phyloP scores from a whole-genome alignment of 805 yeast genomes.

The Debaryomyces castellii region DNA sequence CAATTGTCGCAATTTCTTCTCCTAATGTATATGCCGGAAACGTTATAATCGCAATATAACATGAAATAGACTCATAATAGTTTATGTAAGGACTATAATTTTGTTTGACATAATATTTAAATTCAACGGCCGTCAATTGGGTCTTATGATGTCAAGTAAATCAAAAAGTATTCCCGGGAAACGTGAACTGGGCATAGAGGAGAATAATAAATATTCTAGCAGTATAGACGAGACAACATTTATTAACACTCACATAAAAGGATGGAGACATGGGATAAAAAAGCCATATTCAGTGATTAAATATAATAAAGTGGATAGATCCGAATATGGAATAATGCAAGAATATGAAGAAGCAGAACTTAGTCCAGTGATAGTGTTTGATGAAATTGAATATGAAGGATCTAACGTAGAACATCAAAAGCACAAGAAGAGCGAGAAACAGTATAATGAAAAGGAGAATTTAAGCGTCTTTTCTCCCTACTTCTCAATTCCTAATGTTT shows the following conservation, averaged over 20 bases:
- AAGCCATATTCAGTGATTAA: slow-evolving; percentile 27
- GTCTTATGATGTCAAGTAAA: background rate
- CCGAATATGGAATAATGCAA: slow-evolving; percentile 1
- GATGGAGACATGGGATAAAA: slow-evolving; percentile 29
- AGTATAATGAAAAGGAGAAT: slow-evolving; percentile 4
- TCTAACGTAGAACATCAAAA: background rate
- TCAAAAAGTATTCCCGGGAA: background rate
- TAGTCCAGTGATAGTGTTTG: slow-evolving; percentile 23
- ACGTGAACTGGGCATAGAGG: background rate
- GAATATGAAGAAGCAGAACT: slow-evolving; percentile 7
- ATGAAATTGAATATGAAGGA: slow-evolving; percentile 15
- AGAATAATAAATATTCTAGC: too few relatives aligned
- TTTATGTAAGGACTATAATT: background rate
- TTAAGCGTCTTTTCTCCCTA: slow-evolving; percentile 24
- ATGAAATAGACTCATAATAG: too few relatives aligned
- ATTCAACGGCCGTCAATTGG: background rate
- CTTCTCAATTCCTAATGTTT: slow-evolving; percentile 22
- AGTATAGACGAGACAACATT: background rate
- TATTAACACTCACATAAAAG: slow-evolving; percentile 2
- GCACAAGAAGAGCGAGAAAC: slow-evolving; percentile 3
- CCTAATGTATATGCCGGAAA: too few relatives aligned
- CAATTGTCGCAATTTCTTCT: too few relatives aligned
- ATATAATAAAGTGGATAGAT: slow-evolving; percentile 14
- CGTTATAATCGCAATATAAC: too few relatives aligned
- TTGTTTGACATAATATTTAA: background rate